phyloP scores from a whole-genome alignment of 2,329 filamentous ascomycete genomes.

The Aspergillus alliaceus region DNA sequence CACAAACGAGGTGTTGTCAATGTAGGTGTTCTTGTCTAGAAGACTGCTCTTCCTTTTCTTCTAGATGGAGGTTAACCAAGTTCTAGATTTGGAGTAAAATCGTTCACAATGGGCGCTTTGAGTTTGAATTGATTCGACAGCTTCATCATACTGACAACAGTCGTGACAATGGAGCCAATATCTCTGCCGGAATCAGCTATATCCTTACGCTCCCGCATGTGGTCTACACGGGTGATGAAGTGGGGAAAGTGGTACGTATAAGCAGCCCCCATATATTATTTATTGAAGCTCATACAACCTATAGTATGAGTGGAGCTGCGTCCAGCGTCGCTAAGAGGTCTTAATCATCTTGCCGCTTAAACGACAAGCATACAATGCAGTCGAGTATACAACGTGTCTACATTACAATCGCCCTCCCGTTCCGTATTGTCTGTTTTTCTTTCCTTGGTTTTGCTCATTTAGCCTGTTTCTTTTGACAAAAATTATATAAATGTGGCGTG shows the following conservation, averaged over 20 bases:
- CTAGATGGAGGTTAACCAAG: conserved; percentile 11
- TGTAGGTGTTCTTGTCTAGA: conserved; percentile 33
- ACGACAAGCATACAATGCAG: neutral
- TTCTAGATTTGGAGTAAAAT: conserved; percentile 57
- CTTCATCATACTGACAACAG: conserved; percentile 76
- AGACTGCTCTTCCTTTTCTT: conserved; percentile 17
- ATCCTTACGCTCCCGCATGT: conserved; percentile 78
- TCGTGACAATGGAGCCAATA: conserved; percentile 59
- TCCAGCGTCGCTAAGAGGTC: conserved; percentile 46
- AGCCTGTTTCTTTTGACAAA: neutral
- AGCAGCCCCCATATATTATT: neutral
- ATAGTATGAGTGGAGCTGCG: conserved; percentile 60
- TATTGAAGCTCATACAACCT: conserved; percentile 17
- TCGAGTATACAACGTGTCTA: neutral
- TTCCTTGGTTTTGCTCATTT: neutral
- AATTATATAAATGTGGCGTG: neutral
- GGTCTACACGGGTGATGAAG: conserved; percentile 92
- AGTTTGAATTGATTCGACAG: conserved; percentile 73
- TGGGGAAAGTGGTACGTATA: conserved; percentile 77
- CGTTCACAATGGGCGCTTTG: conserved; percentile 65
- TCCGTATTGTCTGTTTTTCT: neutral
- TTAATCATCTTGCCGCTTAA: neutral
- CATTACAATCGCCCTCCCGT: neutral
- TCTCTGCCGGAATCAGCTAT: conserved; percentile 73
- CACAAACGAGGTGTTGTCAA: conserved; percentile 83